These are phyloP conservation scores for Trichoderma brevicompactum DNA, from an alignment of 2,329 filamentous ascomycete genomes.

Conservation along the genomic window DNA sequence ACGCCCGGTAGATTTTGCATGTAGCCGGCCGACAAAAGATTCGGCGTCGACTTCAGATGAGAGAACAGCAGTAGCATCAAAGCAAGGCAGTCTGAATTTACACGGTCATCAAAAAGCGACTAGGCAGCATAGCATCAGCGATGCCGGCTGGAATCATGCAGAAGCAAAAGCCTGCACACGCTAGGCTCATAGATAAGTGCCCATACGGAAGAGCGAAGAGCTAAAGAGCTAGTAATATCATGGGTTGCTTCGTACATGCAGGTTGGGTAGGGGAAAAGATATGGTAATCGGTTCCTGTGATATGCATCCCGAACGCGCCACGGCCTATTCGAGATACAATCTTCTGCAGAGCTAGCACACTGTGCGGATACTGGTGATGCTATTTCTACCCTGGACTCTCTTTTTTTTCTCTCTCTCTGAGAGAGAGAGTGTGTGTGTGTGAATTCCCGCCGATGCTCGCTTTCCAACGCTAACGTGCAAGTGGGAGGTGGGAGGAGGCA, in stretches of 20 bases:
- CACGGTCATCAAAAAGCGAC: too few relatives aligned
- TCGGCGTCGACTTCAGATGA: too few relatives aligned
- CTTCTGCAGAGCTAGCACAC: constrained; percentile 16
- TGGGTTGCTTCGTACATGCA: neutral
- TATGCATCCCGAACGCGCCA: constrained; percentile 11
- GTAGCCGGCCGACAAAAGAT: too few relatives aligned
- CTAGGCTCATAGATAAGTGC: too few relatives aligned
- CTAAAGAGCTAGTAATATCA: neutral
- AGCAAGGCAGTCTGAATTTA: too few relatives aligned
- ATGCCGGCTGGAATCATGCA: too few relatives aligned
- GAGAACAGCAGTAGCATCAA: too few relatives aligned
- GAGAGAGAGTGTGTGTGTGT: too few relatives aligned
- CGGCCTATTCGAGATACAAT: constrained; percentile 6
- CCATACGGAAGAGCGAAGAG: neutral
- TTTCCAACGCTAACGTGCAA: neutral
- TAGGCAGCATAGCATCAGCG: too few relatives aligned
- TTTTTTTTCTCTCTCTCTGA: neutral
- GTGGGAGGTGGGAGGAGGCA: constrained; percentile 12
- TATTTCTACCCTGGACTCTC: neutral
- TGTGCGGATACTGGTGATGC: neutral
- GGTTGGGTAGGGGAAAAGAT: neutral
- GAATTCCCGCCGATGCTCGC: neutral
- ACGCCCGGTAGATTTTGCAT: too few relatives aligned
- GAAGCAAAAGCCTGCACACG: neutral
- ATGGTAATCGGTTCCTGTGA: constrained; percentile 13